Conservation (phyloP, 805 yeast species). For the Clavispora phyllophila region DNA sequence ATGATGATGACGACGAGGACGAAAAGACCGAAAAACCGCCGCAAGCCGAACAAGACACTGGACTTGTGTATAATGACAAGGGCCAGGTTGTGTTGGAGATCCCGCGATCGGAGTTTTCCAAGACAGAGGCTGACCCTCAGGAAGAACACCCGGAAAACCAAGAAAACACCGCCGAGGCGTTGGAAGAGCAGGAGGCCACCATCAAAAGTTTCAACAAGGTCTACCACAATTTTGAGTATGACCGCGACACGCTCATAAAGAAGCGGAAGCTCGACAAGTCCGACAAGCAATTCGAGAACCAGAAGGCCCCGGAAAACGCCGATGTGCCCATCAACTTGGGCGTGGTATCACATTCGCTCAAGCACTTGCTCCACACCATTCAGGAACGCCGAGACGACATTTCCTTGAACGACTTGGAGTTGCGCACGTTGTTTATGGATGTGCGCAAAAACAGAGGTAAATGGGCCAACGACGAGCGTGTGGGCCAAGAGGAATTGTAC, state of each 20-base stretch:
- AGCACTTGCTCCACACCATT: slow-evolving; percentile 73
- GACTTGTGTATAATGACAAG: slow-evolving; percentile 20
- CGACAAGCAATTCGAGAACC: slow-evolving; percentile 58
- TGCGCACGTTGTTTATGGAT: slow-evolving; percentile 80
- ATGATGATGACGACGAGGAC: slow-evolving; percentile 17
- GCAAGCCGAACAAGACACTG: slow-evolving; percentile 3
- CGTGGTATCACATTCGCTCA: slow-evolving; percentile 43
- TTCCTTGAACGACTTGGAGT: slow-evolving; percentile 71
- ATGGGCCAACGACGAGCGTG: slow-evolving; percentile 93
- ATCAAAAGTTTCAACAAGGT: slow-evolving; percentile 66
- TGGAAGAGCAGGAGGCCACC: slow-evolving; percentile 39
- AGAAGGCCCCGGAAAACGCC: slow-evolving; percentile 9
- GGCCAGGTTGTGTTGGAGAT: slow-evolving; percentile 29
- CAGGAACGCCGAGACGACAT: slow-evolving; percentile 76
- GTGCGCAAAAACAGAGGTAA: slow-evolving; percentile 93
- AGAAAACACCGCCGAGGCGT: slow-evolving; percentile 8
- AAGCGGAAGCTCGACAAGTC: slow-evolving; percentile 75
- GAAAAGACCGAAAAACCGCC: slow-evolving; percentile 15
- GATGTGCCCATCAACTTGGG: slow-evolving; percentile 33
- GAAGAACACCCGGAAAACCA: slow-evolving; percentile 8
- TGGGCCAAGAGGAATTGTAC: slow-evolving; percentile 96
- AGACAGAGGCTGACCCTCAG: slow-evolving; percentile 4
- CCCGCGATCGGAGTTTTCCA: slow-evolving; percentile 25
- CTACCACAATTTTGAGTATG: slow-evolving; percentile 74
- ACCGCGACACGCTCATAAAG: slow-evolving; percentile 67